Base-by-base conservation (phyloP, 768 basidiomycete genomes). In the Pholiota molesta region DNA sequence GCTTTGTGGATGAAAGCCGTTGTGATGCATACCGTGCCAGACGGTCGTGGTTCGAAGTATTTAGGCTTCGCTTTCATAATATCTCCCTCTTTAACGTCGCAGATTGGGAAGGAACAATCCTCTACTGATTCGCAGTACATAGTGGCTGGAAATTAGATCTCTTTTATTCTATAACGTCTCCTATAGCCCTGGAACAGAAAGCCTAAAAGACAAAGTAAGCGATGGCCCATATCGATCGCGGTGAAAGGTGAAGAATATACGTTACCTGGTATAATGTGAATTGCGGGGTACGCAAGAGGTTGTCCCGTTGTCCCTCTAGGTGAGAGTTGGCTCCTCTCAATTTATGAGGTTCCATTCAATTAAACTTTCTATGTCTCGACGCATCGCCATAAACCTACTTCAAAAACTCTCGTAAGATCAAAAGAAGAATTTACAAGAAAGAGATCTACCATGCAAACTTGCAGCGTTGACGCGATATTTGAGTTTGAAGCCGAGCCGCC, bases 21-120 rank as follows among this genome's bases (percentile, higher is more conserved):
- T 17, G 1, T 28, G 16, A 35, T 44, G 57, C 65, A 31, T 40
- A 63, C 65, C 28, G 60, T 60, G 39, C 58, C 52, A 28, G 60
- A 23, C 11, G 65, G 65, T 19, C 62, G 59, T 29, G 65, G 65
- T 17, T 61, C 55, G 28, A 66, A 66, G 31, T 59, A 59, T 40
- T 66, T 66, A 2, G 65, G 65, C 52, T 66, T 66, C 33, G 65
- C 62, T 39, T 61, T 66, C 65, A 66, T 63, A 17, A 66, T 63
- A n/a, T 63, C 57, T 28, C 65, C 65, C 33, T 49, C 60, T 47
- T 40, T 47, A 10, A 49, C 57, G 14, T 58, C 35, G n/a, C 5
- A 14, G 23, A 33, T 31, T 6, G 14, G 16, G 17, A 19, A 29
- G 7, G 45, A 23, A 33, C 35, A 47, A 21, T 49, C 42, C 14